Evolutionary conservation across 1,139 yeast genomes (phyloP).

Genomic region (Sugiyamaella xylanicola): DNA sequence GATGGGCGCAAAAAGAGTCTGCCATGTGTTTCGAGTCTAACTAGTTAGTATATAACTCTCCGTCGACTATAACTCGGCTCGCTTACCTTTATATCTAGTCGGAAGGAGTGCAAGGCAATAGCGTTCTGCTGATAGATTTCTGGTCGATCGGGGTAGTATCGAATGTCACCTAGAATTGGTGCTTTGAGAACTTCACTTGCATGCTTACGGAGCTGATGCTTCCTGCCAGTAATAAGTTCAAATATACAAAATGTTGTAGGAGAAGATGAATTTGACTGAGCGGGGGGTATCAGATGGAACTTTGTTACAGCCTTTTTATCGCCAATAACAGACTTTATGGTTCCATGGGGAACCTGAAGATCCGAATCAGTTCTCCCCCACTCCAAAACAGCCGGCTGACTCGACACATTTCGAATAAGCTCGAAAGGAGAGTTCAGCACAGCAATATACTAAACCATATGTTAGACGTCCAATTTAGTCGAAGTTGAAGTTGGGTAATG

Average conservation of each 20-base stretch:
- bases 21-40: constrained; percentile 3
- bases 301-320: constrained; percentile 28
- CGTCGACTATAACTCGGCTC: neutral
- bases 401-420: constrained; percentile 3
- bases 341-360: constrained; percentile 23
- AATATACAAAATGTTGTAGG: constrained; percentile 35
- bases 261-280: neutral
- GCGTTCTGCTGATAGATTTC: constrained; percentile 16
- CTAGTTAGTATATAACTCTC: neutral
- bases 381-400: too few relatives aligned
- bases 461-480: neutral
- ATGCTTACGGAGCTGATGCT: constrained; percentile 51
- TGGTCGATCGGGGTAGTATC: constrained; percentile 13
- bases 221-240: constrained; percentile 49
- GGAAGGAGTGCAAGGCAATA: constrained; percentile 25
- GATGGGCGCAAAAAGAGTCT: constrained; percentile 21
- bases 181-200: constrained; percentile 30
- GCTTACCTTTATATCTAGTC: constrained; percentile 22
- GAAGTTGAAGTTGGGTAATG: too few relatives aligned
- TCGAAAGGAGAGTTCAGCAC: constrained; percentile 21
- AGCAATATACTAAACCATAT: constrained; percentile 23
- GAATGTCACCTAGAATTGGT: constrained; percentile 36
- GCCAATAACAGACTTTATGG: constrained; percentile 22
- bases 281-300: constrained; percentile 3
- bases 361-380: too few relatives aligned